Evolutionary conservation across 371 early-diverging fungal genomes (phyloP), one percentile per base, ranked within the genome.

Genomic region (Rhizopus microsporus): DNA sequence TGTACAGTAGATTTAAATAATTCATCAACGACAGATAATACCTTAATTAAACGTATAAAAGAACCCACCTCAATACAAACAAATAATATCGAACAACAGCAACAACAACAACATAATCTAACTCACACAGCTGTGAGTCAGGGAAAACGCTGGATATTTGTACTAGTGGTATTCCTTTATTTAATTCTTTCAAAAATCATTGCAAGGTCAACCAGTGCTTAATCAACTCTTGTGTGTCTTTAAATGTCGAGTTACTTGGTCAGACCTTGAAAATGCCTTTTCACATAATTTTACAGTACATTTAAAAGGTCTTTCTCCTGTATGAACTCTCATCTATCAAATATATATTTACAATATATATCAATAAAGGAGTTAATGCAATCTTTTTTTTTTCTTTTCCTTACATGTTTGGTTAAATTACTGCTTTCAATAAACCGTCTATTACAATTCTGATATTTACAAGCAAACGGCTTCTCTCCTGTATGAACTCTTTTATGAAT

Each of bases 391-490:
- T 23, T 13, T 39, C 7, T 39, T 37, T 35, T 7, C 1, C 74
- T 70, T 78, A 86, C 86, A 72, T 90, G 90, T 66, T 92, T 92
- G 3, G 88, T 89, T 40, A 92, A 65, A 63, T 92, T 92, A 54
- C 88, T 88, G 30, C 87, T 87, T 54, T 91, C 90, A 30, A 87
- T 73, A 71, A 91, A 92, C 60, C 83, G 70, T 62, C 86, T 90
- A 29, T 83, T 72, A 60, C 93, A 92, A 12, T 84, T 88, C 35
- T 81, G 75, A 59, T 77, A 82, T 67, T 86, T 88, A 71, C 92
- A 92, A 33, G 71, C 64, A 69, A 88, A 92, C 4, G 93, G 93
- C 43, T 84, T 86, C 57, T 90, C 91, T 32, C 83, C 88, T 32
- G 87, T 80, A 59, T 88, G 88, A 6, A 83, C 75, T 9, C 90